Conservation (phyloP, 257 asterid genomes). For the Thymus mandschuricus region DNA sequence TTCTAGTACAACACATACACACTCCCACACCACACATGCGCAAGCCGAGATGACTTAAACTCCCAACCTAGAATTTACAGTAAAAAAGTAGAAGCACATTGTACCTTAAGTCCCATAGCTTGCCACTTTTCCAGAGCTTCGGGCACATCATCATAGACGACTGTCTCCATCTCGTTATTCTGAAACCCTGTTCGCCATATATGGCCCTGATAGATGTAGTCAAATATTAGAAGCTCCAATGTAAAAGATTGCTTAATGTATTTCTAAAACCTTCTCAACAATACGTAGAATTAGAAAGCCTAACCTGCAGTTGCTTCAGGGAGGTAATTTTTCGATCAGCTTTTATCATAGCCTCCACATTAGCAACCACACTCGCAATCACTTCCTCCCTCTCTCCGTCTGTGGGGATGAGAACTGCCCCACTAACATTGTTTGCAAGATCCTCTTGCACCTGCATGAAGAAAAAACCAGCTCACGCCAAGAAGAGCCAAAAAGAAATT, state of each 20-base stretch:
- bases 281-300: constrained; percentile 12
- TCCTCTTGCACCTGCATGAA: constrained; percentile 76
- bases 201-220: constrained; percentile 28
- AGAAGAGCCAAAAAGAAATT: background rate
- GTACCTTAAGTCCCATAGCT: constrained; percentile 33
- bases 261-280: constrained; percentile 1
- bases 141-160: constrained; percentile 32
- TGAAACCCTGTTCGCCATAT: constrained; percentile 34
- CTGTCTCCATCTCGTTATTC: constrained; percentile 26
- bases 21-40: too few species aligned
- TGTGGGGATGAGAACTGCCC: constrained; percentile 78
- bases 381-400: constrained; percentile 72
- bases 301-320: constrained; percentile 86
- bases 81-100: background rate
- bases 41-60: too few species aligned
- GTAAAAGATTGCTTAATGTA: background rate
- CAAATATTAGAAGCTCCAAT: background rate
- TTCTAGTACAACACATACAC: too few species aligned
- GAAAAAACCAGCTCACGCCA: constrained; percentile 14
- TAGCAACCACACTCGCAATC: constrained; percentile 80
- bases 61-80: too few species aligned
- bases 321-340: constrained; percentile 96
- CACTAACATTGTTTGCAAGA: constrained; percentile 60
- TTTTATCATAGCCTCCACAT: constrained; percentile 90
- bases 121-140: constrained; percentile 33